Conservation (phyloP, 148 eudicot species). For the Dysphania ambrosioides region DNA sequence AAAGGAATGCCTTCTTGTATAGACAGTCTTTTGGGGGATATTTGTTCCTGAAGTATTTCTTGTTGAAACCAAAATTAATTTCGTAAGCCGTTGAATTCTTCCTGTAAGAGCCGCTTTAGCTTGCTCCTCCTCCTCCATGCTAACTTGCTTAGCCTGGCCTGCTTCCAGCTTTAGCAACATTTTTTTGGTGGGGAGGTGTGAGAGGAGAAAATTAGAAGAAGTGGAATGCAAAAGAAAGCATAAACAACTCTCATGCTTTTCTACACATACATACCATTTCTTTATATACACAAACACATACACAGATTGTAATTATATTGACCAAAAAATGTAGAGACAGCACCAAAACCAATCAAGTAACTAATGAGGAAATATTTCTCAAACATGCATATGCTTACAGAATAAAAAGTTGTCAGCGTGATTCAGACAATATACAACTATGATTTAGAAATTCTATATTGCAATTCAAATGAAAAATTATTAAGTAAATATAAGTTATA, state of each 20-base stretch:
- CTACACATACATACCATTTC: background rate
- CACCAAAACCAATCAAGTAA: background rate
- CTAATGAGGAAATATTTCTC: background rate
- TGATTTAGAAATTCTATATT: too few relatives aligned
- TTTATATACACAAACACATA: too few relatives aligned
- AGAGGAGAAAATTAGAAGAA: background rate
- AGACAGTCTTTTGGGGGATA: slow-evolving; percentile 36
- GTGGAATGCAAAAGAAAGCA: slow-evolving; percentile 2
- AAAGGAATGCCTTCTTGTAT: slow-evolving; percentile 48
- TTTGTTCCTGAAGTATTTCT: slow-evolving; percentile 44
- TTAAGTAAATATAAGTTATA: too few relatives aligned
- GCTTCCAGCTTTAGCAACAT: slow-evolving; percentile 47
- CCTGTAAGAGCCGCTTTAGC: slow-evolving; percentile 81
- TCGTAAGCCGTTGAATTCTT: slow-evolving; percentile 77
- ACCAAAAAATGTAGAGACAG: background rate
- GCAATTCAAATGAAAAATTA: too few relatives aligned
- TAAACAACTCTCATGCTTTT: background rate
- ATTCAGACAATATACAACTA: too few relatives aligned
- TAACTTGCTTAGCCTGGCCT: slow-evolving; percentile 65
- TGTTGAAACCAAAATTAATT: slow-evolving; percentile 73
- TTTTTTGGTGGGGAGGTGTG: background rate
- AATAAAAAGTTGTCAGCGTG: too few relatives aligned
- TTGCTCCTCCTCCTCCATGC: slow-evolving; percentile 75
- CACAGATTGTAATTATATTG: too few relatives aligned
- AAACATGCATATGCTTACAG: too few relatives aligned